Evolutionary conservation across 2,329 filamentous ascomycete species (phyloP).

Genomic region (Shiraia sp.): DNA sequence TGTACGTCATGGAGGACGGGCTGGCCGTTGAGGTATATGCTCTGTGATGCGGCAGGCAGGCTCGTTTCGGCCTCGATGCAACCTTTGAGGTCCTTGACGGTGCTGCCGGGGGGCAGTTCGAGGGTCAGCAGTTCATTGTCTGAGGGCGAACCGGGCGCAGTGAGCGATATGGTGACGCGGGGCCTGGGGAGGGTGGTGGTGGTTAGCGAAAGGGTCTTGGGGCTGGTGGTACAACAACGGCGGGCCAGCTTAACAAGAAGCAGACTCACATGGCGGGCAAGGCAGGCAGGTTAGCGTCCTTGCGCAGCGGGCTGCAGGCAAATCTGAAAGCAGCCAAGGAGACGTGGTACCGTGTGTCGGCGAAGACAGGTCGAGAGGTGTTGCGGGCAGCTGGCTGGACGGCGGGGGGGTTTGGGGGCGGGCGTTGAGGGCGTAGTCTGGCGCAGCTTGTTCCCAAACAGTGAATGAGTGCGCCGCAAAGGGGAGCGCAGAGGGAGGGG

Average conservation of each 20-base stretch:
- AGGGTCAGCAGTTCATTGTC: constrained; percentile 79
- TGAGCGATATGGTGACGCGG: constrained; percentile 83
- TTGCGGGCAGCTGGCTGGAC: constrained; percentile 11
- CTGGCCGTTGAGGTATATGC: constrained; percentile 88
- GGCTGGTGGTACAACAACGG: constrained; percentile 41
- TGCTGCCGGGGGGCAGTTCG: constrained; percentile 81
- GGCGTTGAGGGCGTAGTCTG: constrained; percentile 13
- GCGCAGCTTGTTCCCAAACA: constrained; percentile 22
- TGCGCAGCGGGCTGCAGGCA: constrained; percentile 39
- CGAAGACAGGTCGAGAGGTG: constrained; percentile 8
- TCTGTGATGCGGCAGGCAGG: constrained; percentile 73
- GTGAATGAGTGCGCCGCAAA: constrained; percentile 15
- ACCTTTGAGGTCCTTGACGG: constrained; percentile 81
- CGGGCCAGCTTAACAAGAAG: constrained; percentile 6
- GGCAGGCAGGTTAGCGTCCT: constrained; percentile 27
- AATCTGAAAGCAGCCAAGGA: constrained; percentile 38
- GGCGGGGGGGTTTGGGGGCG: constrained; percentile 22
- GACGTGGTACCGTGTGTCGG: constrained; percentile 37
- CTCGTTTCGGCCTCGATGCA: constrained; percentile 83
- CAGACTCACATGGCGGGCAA: constrained; percentile 40
- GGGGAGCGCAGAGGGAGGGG: too few relatives aligned
- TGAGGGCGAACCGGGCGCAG: constrained; percentile 67
- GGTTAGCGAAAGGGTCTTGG: constrained; percentile 31
- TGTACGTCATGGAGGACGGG: constrained; percentile 76
- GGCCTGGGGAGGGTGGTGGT: constrained; percentile 57